These are phyloP conservation scores for Daldinia loculata DNA, from an alignment of 495 filamentous ascomycete species.

Conservation along the genomic window DNA sequence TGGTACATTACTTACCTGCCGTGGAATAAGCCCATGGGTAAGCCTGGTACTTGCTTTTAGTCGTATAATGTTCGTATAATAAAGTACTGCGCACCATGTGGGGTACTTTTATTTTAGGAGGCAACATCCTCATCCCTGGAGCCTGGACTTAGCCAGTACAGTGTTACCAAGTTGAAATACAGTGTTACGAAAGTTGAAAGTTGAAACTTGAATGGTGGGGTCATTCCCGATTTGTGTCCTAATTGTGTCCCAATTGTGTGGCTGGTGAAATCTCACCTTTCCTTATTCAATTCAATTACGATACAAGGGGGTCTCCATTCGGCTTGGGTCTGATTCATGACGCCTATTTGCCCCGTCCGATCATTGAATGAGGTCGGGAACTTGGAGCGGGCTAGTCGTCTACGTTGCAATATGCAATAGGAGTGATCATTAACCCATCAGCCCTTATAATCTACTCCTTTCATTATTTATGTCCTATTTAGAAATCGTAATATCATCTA, in stretches of 20 bases:
- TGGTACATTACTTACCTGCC: constrained; percentile 9
- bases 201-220: constrained; percentile 19
- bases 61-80: constrained; percentile 3
- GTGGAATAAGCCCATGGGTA: background rate
- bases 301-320: constrained; percentile 7
- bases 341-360: constrained; percentile 15
- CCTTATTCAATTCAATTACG: constrained; percentile 16
- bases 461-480: constrained; percentile 3
- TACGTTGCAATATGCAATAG: constrained; percentile 22
- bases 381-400: constrained; percentile 1
- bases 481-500: constrained; percentile 7
- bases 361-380: constrained; percentile 17
- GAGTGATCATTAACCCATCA: background rate
- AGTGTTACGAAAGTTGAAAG: constrained; percentile 6
- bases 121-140: background rate
- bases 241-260: background rate
- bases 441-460: background rate
- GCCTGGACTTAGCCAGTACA: background rate
- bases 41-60: background rate
- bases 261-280: constrained; percentile 14
- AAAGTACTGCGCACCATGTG: background rate
- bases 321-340: constrained; percentile 15
- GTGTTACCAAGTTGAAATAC: background rate
- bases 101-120: constrained; percentile 4
- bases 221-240: background rate